Base-by-base conservation (phyloP, 371 early-diverging fungal species). In the Fennellomyces sp. region DNA sequence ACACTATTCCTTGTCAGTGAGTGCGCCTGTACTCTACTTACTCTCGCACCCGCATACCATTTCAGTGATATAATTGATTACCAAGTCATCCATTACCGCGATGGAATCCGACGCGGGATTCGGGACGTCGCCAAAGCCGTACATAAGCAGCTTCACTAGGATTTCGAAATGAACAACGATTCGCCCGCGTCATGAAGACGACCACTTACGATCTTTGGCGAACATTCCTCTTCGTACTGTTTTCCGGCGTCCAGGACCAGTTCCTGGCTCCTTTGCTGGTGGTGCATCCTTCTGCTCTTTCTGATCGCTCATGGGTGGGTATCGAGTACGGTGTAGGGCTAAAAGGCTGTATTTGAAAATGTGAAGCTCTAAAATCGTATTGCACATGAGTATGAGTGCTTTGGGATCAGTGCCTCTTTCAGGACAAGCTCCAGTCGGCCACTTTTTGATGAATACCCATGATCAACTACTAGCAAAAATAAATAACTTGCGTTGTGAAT, bases 101-200 rank as follows among this genome's bases (percentile, higher is more conserved):
- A 93, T 93, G 19, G 97, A 91, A 68, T 99, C 99, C 0, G 88
- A 75, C 3, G 91, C 82, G n/a, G 99, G 97, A 61, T 92, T 87
- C n/a, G 81, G 79, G 13, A 90, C 91, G 76, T 99, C 99, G 21
- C 99, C 99, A 76, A 94, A 97, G 21, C 97, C 99, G 77, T 95
- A 99, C 95, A 99, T 95, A 69, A 99, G 80, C 52, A 86, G 73
- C 60, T 91, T 83, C 49, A 97, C 91, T 88, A n/a, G 8, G 30
- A 45, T 51, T 30, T 19, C 21, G 10, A n/a, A n/a, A n/a, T n/a
- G n/a, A n/a, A n/a, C n/a, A n/a, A n/a, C n/a, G n/a, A n/a, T n/a
- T n/a, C n/a, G n/a, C n/a, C n/a, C n/a, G n/a, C n/a, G n/a, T n/a
- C n/a, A n/a, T n/a, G n/a, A n/a, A n/a, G n/a, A n/a, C n/a, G 8